A percentile compares a stretch with the other conserved stretches of the same genome.
These are phyloP conservation scores for Cystobasidium ongulense DNA, from an alignment of 768 basidiomycete genomes.

Conservation along the genomic window DNA sequence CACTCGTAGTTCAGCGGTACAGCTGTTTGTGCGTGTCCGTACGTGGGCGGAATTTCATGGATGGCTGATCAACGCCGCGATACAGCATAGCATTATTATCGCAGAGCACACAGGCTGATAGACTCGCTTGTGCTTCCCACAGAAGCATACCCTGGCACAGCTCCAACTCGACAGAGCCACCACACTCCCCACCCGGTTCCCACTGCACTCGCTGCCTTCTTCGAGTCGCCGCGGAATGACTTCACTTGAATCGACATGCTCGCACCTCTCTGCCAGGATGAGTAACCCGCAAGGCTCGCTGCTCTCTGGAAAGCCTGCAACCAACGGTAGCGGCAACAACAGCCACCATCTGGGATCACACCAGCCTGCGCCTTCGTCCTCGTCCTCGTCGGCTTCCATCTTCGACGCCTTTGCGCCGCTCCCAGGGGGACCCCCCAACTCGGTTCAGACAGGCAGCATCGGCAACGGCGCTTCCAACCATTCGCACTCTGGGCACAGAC, in stretches of 20 bases:
- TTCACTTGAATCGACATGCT: not conserved
- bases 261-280: conserved; percentile 1
- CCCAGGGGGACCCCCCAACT: not conserved
- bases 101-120: not conserved
- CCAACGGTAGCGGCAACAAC: not conserved
- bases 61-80: not conserved
- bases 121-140: no score
- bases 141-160: no score
- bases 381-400: conserved; percentile 15
- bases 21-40: not conserved
- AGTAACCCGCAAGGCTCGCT: not conserved
- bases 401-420: conserved; percentile 22
- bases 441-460: not conserved
- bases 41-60: not conserved
- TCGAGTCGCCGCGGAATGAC: not conserved
- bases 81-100: not conserved
- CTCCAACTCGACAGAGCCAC: no score
- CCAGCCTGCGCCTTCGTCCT: not conserved
- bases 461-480: not conserved
- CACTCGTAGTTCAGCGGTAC: not conserved
- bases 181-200: not conserved
- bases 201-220: not conserved
- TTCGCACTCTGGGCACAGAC: not conserved
- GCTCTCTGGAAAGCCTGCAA: not conserved
- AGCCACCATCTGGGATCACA: not conserved